phyloP scores from a whole-genome alignment of 2,329 filamentous ascomycete species.

The Dryadomyces quercivorus region DNA sequence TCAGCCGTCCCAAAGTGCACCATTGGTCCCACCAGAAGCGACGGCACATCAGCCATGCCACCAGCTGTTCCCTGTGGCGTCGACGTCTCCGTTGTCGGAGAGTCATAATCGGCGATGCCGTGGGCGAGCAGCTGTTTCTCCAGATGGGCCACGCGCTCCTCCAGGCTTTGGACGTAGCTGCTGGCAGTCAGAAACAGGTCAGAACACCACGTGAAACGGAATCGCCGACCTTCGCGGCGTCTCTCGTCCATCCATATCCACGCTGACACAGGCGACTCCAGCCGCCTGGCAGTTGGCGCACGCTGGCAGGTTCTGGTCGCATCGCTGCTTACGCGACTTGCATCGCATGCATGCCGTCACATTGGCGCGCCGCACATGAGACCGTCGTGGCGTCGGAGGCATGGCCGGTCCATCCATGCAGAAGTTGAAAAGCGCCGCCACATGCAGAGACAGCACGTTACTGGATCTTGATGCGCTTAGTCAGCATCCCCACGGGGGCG shows the following conservation, averaged over 20 bases:
- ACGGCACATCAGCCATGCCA: neutral
- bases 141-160: neutral
- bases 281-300: neutral
- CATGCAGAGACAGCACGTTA: too few relatives aligned
- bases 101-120: neutral
- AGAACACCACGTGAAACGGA: neutral
- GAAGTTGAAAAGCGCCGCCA: too few relatives aligned
- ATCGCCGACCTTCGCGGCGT: neutral
- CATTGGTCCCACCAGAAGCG: neutral
- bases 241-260: neutral
- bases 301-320: neutral
- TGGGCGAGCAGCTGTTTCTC: neutral
- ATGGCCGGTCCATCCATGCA: neutral
- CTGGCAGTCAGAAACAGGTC: neutral
- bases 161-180: neutral
- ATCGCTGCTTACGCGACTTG: neutral
- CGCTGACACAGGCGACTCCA: neutral
- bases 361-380: neutral
- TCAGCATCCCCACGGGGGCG: too few relatives aligned
- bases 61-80: neutral
- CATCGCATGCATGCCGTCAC: constrained; percentile 2
- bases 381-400: neutral
- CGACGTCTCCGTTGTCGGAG: neutral
- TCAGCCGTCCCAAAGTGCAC: neutral
- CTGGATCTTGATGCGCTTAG: too few relatives aligned